Base-by-base conservation (phyloP, 139 green algal species). In the Edaphochlamys debaryana region DNA sequence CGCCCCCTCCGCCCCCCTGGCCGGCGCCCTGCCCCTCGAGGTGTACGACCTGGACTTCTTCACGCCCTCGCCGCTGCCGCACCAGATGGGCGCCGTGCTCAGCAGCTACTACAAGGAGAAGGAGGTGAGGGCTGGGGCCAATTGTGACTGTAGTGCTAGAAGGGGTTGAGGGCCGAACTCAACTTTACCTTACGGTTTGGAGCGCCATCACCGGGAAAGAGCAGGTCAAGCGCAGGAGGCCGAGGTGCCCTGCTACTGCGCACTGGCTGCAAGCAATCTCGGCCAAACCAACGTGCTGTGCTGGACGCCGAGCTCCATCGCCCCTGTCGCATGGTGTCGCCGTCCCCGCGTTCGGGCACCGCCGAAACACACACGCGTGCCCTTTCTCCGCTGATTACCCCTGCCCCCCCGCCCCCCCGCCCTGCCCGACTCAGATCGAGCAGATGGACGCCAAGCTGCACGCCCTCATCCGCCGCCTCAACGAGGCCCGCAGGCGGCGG, bases 401-500 rank as follows among this genome's bases (percentile, higher is more conserved):
- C 67, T 64, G 15, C 45, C 25, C 52, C 69, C 3, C 42, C 29
- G 1, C 42, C 0, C 20, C 15, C 27, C 42, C 48, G 38, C 22
- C 2, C 25, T 2, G 17, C 13, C 0, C 17, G 2, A 37, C 56
- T 20, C 50, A 79, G 70, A 69, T 88, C 29, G 83, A 88, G 75
- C 67, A 48, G 11, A 84, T 84, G 79, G 88, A 92, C 73, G 38
- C 70, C 48, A 63, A 83, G 41, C 75, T 93, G n/a, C 41, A 34
- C 32, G 54, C 30, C 27, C 68, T 87, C 54, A 86, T 94, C 32
- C 67, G 78, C 36, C 84, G 89, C 67, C 91, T 96, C 58, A 88
- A 95, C 60, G 94, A 98, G 86, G 86, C 93, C 63, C 69, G 85
- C 20, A 87, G 93, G 23, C 90, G 95, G 34, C 87, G 91, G 34